These are phyloP conservation scores for Tulasnella sp. DNA, from an alignment of 768 basidiomycete species.

Conservation along the genomic window DNA sequence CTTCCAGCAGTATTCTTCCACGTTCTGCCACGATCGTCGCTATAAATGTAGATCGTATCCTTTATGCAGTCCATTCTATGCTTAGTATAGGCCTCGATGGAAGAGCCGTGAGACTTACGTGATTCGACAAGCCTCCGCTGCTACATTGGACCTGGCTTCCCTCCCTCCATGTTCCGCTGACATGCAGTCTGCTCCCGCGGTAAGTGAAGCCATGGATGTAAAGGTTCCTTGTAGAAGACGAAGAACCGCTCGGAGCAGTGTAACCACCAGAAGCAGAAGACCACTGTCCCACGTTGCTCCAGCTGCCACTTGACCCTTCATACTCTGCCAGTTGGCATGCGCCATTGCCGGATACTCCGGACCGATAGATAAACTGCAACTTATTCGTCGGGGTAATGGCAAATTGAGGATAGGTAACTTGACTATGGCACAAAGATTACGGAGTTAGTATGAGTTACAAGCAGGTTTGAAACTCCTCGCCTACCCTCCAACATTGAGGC, in stretches of 20 bases:
- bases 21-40: slow-evolving; percentile 10
- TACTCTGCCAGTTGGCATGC: slow-evolving; percentile 14
- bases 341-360: no score
- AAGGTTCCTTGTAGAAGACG: no score
- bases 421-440: neutral
- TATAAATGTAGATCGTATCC: slow-evolving; percentile 9
- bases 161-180: no score
- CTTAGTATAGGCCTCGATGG: no score
- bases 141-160: no score
- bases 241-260: no score
- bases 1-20: slow-evolving; percentile 8
- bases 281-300: slow-evolving; percentile 13
- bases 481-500: slow-evolving; percentile 12
- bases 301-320: neutral
- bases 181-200: no score
- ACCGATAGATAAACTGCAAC: slow-evolving; percentile 12
- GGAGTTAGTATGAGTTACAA: neutral
- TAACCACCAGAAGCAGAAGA: slow-evolving; percentile 10
- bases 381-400: slow-evolving; percentile 9
- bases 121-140: no score
- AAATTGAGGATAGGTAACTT: slow-evolving; percentile 14
- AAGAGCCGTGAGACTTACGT: no score
- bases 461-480: neutral
- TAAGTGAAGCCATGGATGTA: no score
- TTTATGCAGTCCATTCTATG: no score